Evolutionary conservation across 352 stramenopile genomes (phyloP), one percentile per base, ranked within the genome.

Genomic region (Hyphochytrium catenoides): DNA sequence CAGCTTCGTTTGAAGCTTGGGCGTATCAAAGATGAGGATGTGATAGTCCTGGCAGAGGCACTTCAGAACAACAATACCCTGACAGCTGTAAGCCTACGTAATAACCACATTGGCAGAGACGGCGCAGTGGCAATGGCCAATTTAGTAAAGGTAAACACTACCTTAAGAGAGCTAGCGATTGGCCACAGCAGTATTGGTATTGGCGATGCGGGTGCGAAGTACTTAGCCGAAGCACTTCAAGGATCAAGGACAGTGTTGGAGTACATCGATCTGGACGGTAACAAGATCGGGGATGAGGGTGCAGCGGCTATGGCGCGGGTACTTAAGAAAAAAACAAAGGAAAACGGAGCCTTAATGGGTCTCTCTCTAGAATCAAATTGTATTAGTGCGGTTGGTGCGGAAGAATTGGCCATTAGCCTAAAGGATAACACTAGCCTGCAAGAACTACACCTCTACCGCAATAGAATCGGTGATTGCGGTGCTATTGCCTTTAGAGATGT

Each of bases 181-280:
- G 66, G 57, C 23, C 58, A 62, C 3, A 78, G 75, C 37, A 52
- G 64, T 26, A 64, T 78, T 22, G 49, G 57, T 14, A 59, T 75
- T 41, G 43, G 32, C 14, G 64, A 59, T 0, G 62, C 56, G 1
- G 36, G 35, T 20, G 52, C 64, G n/a, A n/a, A n/a, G n/a, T n/a
- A n/a, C n/a, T n/a, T n/a, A n/a, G n/a, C n/a, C n/a, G n/a, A n/a
- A n/a, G n/a, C n/a, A n/a, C n/a, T n/a, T n/a, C n/a, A n/a, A n/a
- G n/a, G n/a, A n/a, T n/a, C n/a, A n/a, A n/a, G n/a, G n/a, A n/a
- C n/a, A n/a, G n/a, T n/a, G n/a, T n/a, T n/a, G n/a, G n/a, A n/a
- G n/a, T n/a, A n/a, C n/a, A n/a, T n/a, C n/a, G n/a, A n/a, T n/a
- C n/a, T n/a, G n/a, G n/a, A n/a, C n/a, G n/a, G n/a, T n/a, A n/a